Base-by-base conservation (phyloP, 257 asterid species). In the Solanum dulcamara region DNA sequence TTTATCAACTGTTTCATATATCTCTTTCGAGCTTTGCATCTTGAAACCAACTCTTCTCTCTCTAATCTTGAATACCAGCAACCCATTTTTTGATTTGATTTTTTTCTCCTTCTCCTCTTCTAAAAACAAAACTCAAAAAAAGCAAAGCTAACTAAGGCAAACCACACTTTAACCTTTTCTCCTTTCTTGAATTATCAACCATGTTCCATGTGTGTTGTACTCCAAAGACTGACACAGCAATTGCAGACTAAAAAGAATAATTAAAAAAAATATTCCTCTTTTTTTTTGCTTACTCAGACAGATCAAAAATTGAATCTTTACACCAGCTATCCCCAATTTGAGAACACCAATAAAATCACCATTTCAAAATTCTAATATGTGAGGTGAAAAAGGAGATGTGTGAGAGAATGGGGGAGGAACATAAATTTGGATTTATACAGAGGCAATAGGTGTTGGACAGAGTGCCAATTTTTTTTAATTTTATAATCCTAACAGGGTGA, bases 1-100 rank as follows among this genome's bases (percentile, higher is more conserved):
- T 97, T 95, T 15, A 97, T 98, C n/a, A 95, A 90, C 85, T 97
- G 97, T 87, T 97, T 97, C 98, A 94, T 94, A 85, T 95, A 94
- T 84, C 94, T 89, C 89, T 88, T 93, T 68, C 99, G 87, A 18
- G 98, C 97, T 85, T 92, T 97, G 83, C 99, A 97, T 82, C 99
- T 92, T 22, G 97, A 89, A 7, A 97, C 98, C 97, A 95, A 90
- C 80, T 95, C 98, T 88, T 92, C 97, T 79, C 93, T 90, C 67
- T 92, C 93, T 66, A 90, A 83, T 88, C 98, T 94, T 60, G 98
- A 95, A 87, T 93, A 91, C 93, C 93, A 95, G 85, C 98, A 92
- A 30, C 99, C 99, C 99, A 97, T 95, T 89, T 89, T 89, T 72
- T 30, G 11, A 53, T 59, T 66, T 80, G 40, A 24, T 88, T 84